A percentile compares a stretch with the other conserved stretches of the same genome.
Conservation (phyloP, 1,284 basidiomycete species). For the Porodaedalea pini region DNA sequence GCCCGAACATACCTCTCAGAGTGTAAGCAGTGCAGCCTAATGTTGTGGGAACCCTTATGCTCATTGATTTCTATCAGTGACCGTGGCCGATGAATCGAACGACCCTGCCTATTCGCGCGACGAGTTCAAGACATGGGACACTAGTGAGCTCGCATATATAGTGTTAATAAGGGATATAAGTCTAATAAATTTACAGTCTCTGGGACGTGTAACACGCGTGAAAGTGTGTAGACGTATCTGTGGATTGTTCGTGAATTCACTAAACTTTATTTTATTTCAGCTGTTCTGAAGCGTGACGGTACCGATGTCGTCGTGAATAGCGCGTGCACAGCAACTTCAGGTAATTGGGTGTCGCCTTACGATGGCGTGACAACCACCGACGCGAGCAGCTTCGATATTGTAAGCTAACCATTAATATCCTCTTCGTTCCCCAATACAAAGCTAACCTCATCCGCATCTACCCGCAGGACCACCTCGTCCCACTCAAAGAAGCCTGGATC, state of each 20-base stretch:
- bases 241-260: conserved; percentile 3
- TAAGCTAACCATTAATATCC: conserved; percentile 31
- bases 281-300: conserved; percentile 52
- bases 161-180: background rate
- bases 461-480: conserved; percentile 48
- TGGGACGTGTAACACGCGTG: conserved; percentile 50
- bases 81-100: conserved; percentile 45
- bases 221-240: conserved; percentile 36
- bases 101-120: conserved; percentile 40
- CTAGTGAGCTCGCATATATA: conserved; percentile 32
- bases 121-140: conserved; percentile 46
- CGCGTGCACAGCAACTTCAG: conserved; percentile 42
- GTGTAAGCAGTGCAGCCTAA: conserved; percentile 28
- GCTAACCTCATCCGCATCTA: background rate
- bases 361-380: conserved; percentile 42
- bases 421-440: too few species aligned
- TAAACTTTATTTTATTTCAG: conserved; percentile 27
- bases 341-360: conserved; percentile 51
- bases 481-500: conserved; percentile 53
- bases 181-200: conserved; percentile 34
- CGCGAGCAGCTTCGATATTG: conserved; percentile 50
- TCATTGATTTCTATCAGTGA: conserved; percentile 32
- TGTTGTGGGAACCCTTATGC: background rate
- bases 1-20: conserved; percentile 37
- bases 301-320: conserved; percentile 42